Conservation (phyloP, 169 alveolate genomes). For the Cryptosporidium muris region DNA sequence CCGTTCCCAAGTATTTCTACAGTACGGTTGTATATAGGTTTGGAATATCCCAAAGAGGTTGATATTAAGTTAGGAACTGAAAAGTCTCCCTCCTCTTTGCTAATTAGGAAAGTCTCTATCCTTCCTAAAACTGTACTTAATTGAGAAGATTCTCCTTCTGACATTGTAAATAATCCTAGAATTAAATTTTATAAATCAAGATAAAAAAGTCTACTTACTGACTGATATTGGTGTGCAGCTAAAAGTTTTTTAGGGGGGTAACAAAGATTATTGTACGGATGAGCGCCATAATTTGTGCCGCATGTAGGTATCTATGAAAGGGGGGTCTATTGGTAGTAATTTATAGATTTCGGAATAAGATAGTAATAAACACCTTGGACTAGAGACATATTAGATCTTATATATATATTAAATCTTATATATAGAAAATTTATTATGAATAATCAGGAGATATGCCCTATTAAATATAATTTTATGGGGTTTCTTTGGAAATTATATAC, state of each 20-base stretch:
- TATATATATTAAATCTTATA: background rate
- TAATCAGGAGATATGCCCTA: background rate
- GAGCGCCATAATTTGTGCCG: no score
- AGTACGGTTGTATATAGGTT: slow-evolving; percentile 37
- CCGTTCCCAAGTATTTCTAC: slow-evolving; percentile 35
- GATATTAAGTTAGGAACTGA: slow-evolving; percentile 28
- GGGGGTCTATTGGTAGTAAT: no score
- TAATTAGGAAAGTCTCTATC: slow-evolving; percentile 33
- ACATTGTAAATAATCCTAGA: slow-evolving; percentile 7
- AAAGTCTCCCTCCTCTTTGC: slow-evolving; percentile 30
- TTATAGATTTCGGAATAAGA: no score
- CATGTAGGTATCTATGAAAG: no score
- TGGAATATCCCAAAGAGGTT: slow-evolving; percentile 30
- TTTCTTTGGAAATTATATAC: slow-evolving; percentile 16
- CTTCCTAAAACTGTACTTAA: slow-evolving; percentile 23
- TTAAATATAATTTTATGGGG: background rate
- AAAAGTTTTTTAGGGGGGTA: no score
- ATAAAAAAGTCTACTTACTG: no score
- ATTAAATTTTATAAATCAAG: no score
- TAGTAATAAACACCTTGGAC: no score
- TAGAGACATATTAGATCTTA: no score
- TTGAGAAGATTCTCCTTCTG: slow-evolving; percentile 37
- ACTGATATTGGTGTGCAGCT: no score
- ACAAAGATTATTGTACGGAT: no score
- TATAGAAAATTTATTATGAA: background rate